Conservation (phyloP, 208 protist species). For the Angomonas deanei region DNA sequence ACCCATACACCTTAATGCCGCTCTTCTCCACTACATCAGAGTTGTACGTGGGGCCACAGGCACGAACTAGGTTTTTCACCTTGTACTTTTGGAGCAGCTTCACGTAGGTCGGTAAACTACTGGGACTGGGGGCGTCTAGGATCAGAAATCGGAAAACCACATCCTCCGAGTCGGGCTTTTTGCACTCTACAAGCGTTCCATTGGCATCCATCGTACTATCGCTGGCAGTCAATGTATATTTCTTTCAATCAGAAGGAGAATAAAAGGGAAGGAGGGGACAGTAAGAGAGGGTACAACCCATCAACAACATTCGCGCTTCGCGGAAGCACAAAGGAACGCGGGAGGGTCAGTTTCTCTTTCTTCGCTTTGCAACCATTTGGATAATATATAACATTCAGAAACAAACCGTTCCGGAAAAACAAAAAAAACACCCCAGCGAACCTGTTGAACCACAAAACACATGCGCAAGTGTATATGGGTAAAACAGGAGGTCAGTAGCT, state of each 20-base stretch:
- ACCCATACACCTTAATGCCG: constrained; percentile 76
- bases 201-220: constrained; percentile 71
- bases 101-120: constrained; percentile 84
- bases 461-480: too few species aligned
- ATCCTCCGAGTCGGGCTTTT: constrained; percentile 11
- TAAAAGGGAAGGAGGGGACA: background rate
- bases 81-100: constrained; percentile 74
- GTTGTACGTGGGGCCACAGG: constrained; percentile 84
- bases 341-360: too few species aligned
- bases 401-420: too few species aligned
- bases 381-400: too few species aligned
- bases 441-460: too few species aligned
- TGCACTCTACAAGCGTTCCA: constrained; percentile 80
- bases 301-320: too few species aligned
- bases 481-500: too few species aligned
- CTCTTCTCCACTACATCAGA: constrained; percentile 43
- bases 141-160: constrained; percentile 82
- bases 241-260: background rate
- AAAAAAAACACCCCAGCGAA: too few species aligned
- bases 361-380: too few species aligned
- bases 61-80: constrained; percentile 78
- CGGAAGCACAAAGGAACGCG: too few species aligned
- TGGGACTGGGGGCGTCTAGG: constrained; percentile 77
- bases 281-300: background rate
- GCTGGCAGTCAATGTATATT: background rate